phyloP scores from a whole-genome alignment of 139 green algal genomes.

The Chlorella ohadii region DNA sequence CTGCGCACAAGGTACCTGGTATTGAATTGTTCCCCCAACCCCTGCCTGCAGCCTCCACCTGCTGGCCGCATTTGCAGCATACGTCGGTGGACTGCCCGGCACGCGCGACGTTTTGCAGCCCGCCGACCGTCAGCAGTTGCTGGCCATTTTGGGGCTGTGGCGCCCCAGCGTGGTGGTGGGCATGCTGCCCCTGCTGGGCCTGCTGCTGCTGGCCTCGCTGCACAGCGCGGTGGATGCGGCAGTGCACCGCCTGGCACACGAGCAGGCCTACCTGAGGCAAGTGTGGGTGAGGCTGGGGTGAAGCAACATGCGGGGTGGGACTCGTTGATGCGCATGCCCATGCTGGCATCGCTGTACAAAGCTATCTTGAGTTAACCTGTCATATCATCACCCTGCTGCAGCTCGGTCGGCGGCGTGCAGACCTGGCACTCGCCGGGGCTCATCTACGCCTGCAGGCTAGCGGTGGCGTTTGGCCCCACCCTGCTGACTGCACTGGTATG shows the following conservation, averaged over 20 bases:
- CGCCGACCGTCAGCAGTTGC: background rate
- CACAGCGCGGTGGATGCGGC: conserved; percentile 22
- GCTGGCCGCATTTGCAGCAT: conserved; percentile 21
- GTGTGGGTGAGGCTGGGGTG: too few species aligned
- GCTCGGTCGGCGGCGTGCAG: conserved; percentile 7
- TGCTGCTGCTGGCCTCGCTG: conserved; percentile 43
- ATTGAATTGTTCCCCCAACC: too few species aligned
- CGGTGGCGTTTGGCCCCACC: background rate
- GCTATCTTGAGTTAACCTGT: too few species aligned
- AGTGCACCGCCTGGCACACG: background rate
- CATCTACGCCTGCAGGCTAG: background rate
- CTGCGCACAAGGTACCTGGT: too few species aligned
- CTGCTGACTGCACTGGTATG: too few species aligned
- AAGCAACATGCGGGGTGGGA: too few species aligned
- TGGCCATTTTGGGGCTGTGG: conserved; percentile 42
- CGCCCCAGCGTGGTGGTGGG: background rate
- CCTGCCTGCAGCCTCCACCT: conserved; percentile 37
- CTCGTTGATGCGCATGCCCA: too few species aligned
- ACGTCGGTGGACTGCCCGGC: conserved; percentile 34
- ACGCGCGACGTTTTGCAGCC: conserved; percentile 21
- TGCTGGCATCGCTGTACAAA: too few species aligned
- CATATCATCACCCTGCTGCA: background rate
- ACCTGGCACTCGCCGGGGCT: conserved; percentile 25
- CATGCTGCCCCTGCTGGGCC: conserved; percentile 46
- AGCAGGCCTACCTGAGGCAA: background rate